Conservation (phyloP, 2,329 filamentous ascomycete genomes). For the Alternaria triticimaculans region DNA sequence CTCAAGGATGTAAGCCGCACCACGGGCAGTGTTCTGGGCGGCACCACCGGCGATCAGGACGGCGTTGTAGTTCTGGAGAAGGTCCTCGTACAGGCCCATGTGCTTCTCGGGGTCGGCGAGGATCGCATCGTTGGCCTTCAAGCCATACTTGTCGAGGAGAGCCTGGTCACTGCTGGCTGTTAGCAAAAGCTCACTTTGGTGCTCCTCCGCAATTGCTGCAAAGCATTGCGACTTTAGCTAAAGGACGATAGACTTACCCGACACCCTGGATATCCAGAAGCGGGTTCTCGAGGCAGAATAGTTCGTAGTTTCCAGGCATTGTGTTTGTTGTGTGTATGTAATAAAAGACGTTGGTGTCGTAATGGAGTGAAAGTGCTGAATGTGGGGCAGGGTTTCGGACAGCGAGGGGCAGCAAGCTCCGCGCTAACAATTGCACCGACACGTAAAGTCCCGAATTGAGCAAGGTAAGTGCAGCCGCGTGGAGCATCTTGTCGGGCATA, state of each 20-base stretch:
- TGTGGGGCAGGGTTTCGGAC: constrained; percentile 27
- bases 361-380: constrained; percentile 19
- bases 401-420: constrained; percentile 20
- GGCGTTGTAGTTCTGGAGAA: constrained; percentile 88
- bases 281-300: constrained; percentile 96
- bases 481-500: not conserved
- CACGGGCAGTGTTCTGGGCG: constrained; percentile 95
- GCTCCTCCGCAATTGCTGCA: constrained; percentile 9
- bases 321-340: constrained; percentile 27
- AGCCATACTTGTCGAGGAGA: constrained; percentile 87
- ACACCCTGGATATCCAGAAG: constrained; percentile 94
- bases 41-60: constrained; percentile 96
- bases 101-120: constrained; percentile 88
- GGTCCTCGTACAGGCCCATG: constrained; percentile 86
- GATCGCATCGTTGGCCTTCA: constrained; percentile 97
- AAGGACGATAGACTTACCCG: constrained; percentile 56
- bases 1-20: constrained; percentile 92
- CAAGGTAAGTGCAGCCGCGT: constrained; percentile 8
- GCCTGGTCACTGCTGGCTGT: constrained; percentile 70
- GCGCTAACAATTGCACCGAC: constrained; percentile 19
- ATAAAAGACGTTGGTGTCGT: constrained; percentile 19
- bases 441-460: not conserved
- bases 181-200: constrained; percentile 27
- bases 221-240: not conserved
- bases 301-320: constrained; percentile 88